phyloP scores from a whole-genome alignment of 805 yeast genomes.

The Starmerella potacharoeniae region DNA sequence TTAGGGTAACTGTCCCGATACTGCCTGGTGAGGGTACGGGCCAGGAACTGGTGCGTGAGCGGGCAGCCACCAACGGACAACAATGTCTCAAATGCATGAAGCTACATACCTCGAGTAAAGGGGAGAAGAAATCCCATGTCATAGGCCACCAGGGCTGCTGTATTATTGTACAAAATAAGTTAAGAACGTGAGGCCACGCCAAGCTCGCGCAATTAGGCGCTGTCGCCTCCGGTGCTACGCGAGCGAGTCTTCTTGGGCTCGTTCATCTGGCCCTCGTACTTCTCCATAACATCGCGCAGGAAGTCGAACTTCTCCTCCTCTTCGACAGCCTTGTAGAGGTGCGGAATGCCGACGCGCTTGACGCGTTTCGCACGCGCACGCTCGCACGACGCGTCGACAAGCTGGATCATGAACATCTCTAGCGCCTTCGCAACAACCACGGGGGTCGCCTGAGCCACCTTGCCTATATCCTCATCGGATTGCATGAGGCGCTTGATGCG shows the following conservation, averaged over 20 bases:
- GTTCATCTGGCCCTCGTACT: slow-evolving; percentile 37
- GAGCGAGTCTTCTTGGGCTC: slow-evolving; percentile 18
- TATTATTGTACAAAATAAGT: slow-evolving; percentile 2
- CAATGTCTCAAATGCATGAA: no score
- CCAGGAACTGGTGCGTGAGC: no score
- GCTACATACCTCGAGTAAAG: background rate
- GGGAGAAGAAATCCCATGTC: background rate
- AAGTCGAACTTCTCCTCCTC: slow-evolving; percentile 88
- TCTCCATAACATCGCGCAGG: slow-evolving; percentile 60
- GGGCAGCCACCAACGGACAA: no score
- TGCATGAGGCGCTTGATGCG: slow-evolving; percentile 95
- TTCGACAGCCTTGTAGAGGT: slow-evolving; percentile 72
- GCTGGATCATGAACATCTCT: slow-evolving; percentile 79
- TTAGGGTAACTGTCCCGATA: background rate
- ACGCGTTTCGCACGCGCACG: slow-evolving; percentile 67
- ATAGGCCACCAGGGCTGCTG: background rate
- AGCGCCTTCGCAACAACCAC: slow-evolving; percentile 93
- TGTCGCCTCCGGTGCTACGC: background rate
- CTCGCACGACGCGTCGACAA: slow-evolving; percentile 71
- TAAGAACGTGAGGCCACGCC: background rate
- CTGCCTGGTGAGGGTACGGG: background rate
- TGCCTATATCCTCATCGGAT: slow-evolving; percentile 95
- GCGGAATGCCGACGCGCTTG: slow-evolving; percentile 71
- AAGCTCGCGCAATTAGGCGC: background rate
- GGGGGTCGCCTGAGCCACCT: slow-evolving; percentile 97